phyloP scores from a whole-genome alignment of 1,284 basidiomycete genomes.

The Cutaneotrichosporon dermatis region DNA sequence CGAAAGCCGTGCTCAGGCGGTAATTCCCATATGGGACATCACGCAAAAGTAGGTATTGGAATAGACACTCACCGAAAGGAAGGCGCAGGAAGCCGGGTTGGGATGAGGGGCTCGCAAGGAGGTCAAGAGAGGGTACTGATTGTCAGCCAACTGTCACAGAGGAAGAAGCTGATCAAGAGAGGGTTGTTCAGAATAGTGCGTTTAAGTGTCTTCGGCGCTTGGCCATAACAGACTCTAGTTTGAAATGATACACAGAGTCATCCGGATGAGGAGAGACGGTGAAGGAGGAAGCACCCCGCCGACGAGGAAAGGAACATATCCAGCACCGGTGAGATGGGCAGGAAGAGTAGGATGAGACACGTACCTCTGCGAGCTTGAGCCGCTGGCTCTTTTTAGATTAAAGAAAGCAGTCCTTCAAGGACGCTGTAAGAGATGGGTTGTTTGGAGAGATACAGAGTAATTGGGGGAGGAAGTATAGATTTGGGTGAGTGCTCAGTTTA shows the following conservation, averaged over 20 bases:
- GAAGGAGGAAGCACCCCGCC: background rate
- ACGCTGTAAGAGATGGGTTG: background rate
- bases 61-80: conserved; percentile 12
- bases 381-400: conserved; percentile 7
- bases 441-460: too few relatives aligned
- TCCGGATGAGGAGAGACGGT: conserved; percentile 25
- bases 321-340: conserved; percentile 4
- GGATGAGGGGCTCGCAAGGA: conserved; percentile 10
- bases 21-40: conserved; percentile 50
- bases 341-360: background rate
- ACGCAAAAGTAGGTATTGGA: conserved; percentile 15
- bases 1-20: conserved; percentile 42
- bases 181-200: conserved; percentile 43
- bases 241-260: conserved; percentile 49
- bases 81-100: background rate
- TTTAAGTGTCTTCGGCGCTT: conserved; percentile 49
- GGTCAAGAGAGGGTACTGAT: background rate
- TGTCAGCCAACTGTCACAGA: conserved; percentile 4
- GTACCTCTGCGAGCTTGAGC: conserved; percentile 11
- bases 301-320: background rate
- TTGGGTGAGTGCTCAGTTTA: too few relatives aligned
- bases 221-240: conserved; percentile 51
- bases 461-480: too few relatives aligned
- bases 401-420: background rate
- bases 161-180: background rate